Evolutionary conservation across 2,329 filamentous ascomycete genomes (phyloP), one percentile per base, ranked within the genome.

Genomic region (Trichoderma sp.): DNA sequence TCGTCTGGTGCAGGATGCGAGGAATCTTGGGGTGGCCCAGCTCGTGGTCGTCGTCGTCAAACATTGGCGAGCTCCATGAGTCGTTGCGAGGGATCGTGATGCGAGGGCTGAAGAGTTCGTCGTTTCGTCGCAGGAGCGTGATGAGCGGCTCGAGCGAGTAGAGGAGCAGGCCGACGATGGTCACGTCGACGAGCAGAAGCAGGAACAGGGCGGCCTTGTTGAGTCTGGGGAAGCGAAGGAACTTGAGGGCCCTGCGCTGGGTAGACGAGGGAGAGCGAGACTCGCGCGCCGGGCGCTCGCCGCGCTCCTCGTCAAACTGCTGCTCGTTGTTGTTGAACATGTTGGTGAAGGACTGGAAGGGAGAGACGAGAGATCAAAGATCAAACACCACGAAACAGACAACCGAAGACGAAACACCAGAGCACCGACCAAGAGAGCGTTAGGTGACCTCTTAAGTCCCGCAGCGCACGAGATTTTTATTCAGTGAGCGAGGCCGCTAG

Each of bases 111-210:
- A 73, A 73, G 18, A 73, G 29, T 21, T 73, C 69, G 8, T 73
- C 69, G 41, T 73, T 73, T 12, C 69, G n/a, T 8, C 6, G 60
- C 60, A 73, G n/a, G 0, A 73, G 69, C 7, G 69, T 73, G n/a
- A 73, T 65, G 69, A 73, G 69, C 8, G 69, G 69, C 59, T 73
- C 69, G 21, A 73, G 69, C 3, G 69, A n/a, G n/a, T 73, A 73
- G 31, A 73, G 7, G 0, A 73, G 69, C 41, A 56, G n/a, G 14
- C 69, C 60, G 41, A 73, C 69, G 31, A 73, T 31, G 38, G 59
- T 12, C 60, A 73, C 6, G 41, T 73, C 69, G 24, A 65, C 31
- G 14, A 73, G 29, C 29, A 73, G 21, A 2, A 73, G 69, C 21
- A 73, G 6, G 14, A 62, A 73, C 1, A 33, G 60, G 8, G 69